Conservation (phyloP, 2,329 filamentous ascomycete genomes). For the Aspergillus versicolor region DNA sequence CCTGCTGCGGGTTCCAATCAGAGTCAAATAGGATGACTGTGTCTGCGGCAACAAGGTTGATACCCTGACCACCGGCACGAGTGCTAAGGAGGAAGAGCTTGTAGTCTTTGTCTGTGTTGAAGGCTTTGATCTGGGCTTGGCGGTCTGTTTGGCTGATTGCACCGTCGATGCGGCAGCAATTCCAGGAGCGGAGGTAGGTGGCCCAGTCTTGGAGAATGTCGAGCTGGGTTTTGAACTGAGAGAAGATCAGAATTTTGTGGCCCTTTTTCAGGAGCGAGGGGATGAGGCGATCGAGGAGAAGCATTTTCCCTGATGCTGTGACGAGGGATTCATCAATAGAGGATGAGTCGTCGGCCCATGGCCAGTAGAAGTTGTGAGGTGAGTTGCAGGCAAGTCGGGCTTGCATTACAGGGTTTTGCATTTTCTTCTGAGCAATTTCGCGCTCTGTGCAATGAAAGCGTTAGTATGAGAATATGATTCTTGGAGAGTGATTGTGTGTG, state of each 20-base stretch:
- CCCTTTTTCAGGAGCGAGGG: conserved; percentile 69
- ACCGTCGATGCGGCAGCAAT: conserved; percentile 86
- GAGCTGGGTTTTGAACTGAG: conserved; percentile 91
- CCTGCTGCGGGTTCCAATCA: conserved; percentile 95
- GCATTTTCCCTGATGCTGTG: conserved; percentile 90
- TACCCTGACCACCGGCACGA: conserved; percentile 88
- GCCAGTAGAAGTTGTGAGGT: conserved; percentile 95
- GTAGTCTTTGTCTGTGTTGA: conserved; percentile 64
- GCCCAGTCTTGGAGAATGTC: conserved; percentile 90
- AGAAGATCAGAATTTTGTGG: conserved; percentile 95
- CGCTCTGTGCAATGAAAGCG: conserved; percentile 57
- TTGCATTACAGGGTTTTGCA: conserved; percentile 91
- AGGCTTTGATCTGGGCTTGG: conserved; percentile 68
- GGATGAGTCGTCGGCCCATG: conserved; percentile 66
- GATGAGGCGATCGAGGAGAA: conserved; percentile 83
- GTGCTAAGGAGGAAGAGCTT: conserved; percentile 87
- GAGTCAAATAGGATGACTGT: conserved; percentile 90
- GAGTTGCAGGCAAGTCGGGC: conserved; percentile 88
- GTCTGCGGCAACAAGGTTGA: conserved; percentile 88
- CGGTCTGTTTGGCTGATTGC: conserved; percentile 73
- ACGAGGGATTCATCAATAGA: conserved; percentile 77
- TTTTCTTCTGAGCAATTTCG: conserved; percentile 85
- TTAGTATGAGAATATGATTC: neutral
- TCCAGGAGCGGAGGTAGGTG: conserved; percentile 71
- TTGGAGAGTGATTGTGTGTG: neutral